Base-by-base conservation (phyloP, 352 stramenopile genomes). In the Pythium sp. region DNA sequence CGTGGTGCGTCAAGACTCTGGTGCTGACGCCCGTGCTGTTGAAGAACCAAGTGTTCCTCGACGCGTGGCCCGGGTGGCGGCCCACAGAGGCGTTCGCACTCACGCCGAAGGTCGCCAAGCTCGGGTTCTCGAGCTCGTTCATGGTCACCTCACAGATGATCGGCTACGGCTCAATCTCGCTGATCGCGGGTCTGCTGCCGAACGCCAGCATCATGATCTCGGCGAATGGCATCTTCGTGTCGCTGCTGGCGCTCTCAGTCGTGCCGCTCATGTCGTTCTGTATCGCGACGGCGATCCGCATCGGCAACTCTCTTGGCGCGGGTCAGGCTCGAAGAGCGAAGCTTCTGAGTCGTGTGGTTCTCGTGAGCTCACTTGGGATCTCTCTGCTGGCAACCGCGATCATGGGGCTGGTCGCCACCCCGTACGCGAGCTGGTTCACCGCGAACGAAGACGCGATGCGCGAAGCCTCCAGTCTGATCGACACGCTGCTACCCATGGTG, bases 141-240 rank as follows among this genome's bases (percentile, higher is more conserved):
- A 67, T 71, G 41, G 55, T 74, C 36, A 53, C 56, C 43, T 77
- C 65, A 30, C 60, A 73, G 46, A 73, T 78, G 61, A 11, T 69
- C 18, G 67, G 69, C 7, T 69, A 68, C 36, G 36, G 47, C 20
- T 58, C 60, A 5, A 70, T 77, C 34, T 65, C 68, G 32, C 53
- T 76, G 49, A 62, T 76, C 30, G 62, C 67, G 8, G 76, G 76
- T 3, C 43, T 77, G 18, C 38, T 81, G n/a, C 74, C 76, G 36
- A 77, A 82, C 56, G 66, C 72, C 9, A 68, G 66, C 46, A 58
- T 72, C 49, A 65, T 70, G 47, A 80, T 82, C 69, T 64, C 69
- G 4, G 74, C 76, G 8, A 78, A 79, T 51, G 68, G 71, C 58
- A 80, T 78, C 65, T 76, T 78, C 58, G 67, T 69, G 38, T 72